Conservation (phyloP, 164 flowering plant species). For the Kingdonia uniflora region DNA sequence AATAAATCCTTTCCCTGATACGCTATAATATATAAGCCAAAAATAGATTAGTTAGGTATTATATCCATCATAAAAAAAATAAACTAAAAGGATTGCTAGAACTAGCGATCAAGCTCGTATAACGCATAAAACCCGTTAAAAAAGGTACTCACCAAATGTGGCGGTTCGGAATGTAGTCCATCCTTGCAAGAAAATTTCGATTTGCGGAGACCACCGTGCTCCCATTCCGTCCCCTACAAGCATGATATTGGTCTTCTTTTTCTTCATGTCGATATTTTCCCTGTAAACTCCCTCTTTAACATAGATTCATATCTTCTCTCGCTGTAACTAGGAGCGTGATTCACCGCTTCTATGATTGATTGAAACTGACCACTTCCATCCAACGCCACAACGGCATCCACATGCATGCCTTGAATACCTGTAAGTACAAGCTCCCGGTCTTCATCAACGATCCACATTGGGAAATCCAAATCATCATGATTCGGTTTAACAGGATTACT, state of each 20-base stretch:
- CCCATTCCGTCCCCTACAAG: conserved; percentile 81
- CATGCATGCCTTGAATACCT: conserved; percentile 26
- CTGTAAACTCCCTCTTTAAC: conserved; percentile 68
- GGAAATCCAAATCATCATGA: conserved; percentile 20
- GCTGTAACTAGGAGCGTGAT: conserved; percentile 50
- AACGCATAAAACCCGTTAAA: neutral
- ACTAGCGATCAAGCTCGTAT: neutral
- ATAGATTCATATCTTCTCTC: conserved; percentile 49
- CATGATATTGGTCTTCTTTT: conserved; percentile 74
- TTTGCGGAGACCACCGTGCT: conserved; percentile 50
- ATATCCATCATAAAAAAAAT: no score
- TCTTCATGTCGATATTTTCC: conserved; percentile 75
- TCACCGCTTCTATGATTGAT: conserved; percentile 50
- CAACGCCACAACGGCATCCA: conserved; percentile 51
- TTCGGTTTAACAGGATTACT: conserved; percentile 34
- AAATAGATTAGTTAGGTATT: neutral
- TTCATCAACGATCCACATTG: conserved; percentile 47
- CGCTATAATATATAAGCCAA: conserved; percentile 27
- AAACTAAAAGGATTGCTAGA: neutral
- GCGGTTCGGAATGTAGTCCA: conserved; percentile 81
- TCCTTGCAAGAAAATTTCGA: conserved; percentile 74
- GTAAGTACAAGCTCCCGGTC: conserved; percentile 35
- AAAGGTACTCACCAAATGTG: conserved; percentile 55
- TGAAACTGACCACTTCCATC: conserved; percentile 66
- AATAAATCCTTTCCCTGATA: conserved; percentile 79